Evolutionary conservation across 176 grass and related monocot genomes (phyloP), one percentile per base, ranked within the genome.

Genomic region (Echinochloa phyllopogon): DNA sequence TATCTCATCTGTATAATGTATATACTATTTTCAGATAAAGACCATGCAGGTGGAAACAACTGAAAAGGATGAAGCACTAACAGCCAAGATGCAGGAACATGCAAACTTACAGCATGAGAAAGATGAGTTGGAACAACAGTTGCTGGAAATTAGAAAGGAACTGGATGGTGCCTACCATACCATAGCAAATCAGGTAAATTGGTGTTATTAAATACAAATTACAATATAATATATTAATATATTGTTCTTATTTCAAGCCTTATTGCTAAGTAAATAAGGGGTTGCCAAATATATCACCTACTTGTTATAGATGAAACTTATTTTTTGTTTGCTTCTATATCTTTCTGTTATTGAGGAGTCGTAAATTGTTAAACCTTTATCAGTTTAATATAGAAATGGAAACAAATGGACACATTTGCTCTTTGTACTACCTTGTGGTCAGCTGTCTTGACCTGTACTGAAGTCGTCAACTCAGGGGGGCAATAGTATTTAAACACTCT

Each of bases 101-200:
- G 80, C 66, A 82, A 88, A 76, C 61, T 60, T 89, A 69, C 71
- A 90, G 65, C 78, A 79, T 79, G 88, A 91, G 81, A 91, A 89
- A 80, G 83, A 96, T 83, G 69, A 69, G 44, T 87, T 99, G 75
- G 70, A 86, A 81, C 66, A 88, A 53, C 80, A 96, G 23, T 78
- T 96, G 68, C 86, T 84, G 65, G 88, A 96, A 92, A 52, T 92
- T 38, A 90, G 87, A 69, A 86, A 87, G 70, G 90, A 91, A 87
- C 84, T 99, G 69, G 88, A 94, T 91, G 84, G 76, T 92, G 80
- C 91, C 87, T 75, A 87, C 80, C 88, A 47, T 67, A 92, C 89
- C 85, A 95, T 98, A 61, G 86, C 90, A 92, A 87, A 98, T 76
- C 89, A 98, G 96, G 96, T 98, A 65, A 75, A 37, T 23, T 68